phyloP scores from a whole-genome alignment of 2,329 filamentous ascomycete species.

The Zymoseptoria brevis region DNA sequence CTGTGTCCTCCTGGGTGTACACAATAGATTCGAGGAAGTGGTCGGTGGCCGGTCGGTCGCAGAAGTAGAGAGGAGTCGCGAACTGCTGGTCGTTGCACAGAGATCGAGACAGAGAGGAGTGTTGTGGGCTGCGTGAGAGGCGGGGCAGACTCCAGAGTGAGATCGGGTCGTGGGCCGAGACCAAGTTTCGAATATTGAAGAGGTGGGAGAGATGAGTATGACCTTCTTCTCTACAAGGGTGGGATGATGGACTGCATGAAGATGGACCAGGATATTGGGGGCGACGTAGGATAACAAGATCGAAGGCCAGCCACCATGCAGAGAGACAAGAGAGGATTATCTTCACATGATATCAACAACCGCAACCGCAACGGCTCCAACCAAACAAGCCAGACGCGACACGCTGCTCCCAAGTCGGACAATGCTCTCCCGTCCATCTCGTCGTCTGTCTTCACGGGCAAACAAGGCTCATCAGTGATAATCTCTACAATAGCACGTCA shows the following conservation, averaged over 20 bases:
- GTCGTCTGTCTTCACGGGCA: neutral
- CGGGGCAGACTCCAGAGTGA: neutral
- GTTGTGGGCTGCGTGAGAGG: neutral
- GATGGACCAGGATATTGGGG: neutral
- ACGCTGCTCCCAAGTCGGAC: neutral
- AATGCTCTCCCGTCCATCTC: neutral
- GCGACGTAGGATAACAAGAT: neutral
- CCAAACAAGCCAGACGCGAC: neutral
- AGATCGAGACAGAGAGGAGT: neutral
- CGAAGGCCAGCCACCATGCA: neutral
- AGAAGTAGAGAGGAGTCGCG: neutral
- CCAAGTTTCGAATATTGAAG: neutral
- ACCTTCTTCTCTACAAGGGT: neutral
- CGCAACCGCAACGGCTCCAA: neutral
- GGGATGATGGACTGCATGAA: neutral
- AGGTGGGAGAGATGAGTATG: neutral
- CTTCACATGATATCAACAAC: neutral
- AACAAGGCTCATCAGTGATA: too few species aligned
- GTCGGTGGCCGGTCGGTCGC: neutral
- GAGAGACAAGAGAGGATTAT: neutral
- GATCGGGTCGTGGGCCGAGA: neutral
- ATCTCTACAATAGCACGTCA: neutral
- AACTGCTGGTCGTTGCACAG: neutral
- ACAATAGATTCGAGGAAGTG: neutral
- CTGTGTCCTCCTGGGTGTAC: neutral